Evolutionary conservation across 305 asterid species (phyloP).

Genomic region (Fraxinus baroniana): DNA sequence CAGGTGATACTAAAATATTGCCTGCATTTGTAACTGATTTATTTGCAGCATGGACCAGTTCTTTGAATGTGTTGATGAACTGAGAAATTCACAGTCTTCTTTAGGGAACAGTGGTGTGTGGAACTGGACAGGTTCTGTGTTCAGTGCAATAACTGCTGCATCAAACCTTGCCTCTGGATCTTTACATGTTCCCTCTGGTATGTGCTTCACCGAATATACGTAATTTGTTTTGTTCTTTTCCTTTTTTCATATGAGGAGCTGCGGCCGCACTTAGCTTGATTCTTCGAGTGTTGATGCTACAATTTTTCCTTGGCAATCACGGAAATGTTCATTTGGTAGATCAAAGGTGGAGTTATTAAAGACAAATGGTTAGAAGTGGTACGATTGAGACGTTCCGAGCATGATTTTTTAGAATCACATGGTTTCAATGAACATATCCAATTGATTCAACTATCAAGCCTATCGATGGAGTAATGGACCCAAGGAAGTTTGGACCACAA

Average conservation of each 20-base stretch:
- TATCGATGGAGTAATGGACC: background rate
- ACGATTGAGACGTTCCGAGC: background rate
- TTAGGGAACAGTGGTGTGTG: constrained; percentile 94
- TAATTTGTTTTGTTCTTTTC: background rate
- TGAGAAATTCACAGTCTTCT: constrained; percentile 91
- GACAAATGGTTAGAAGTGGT: background rate
- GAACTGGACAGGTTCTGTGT: constrained; percentile 97
- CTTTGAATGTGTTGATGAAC: constrained; percentile 93
- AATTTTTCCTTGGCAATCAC: background rate
- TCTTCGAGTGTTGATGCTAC: background rate
- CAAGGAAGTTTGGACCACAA: background rate
- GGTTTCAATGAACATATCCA: background rate
- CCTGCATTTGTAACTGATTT: constrained; percentile 19
- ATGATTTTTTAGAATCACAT: background rate
- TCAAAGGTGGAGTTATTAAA: background rate
- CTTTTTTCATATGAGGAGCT: background rate
- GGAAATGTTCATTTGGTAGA: background rate
- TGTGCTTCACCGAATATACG: constrained; percentile 24
- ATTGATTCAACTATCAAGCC: background rate
- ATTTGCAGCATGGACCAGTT: constrained; percentile 92
- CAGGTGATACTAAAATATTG: constrained; percentile 23
- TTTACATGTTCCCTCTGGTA: constrained; percentile 70
- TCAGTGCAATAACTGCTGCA: constrained; percentile 93
- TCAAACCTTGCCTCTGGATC: constrained; percentile 98
- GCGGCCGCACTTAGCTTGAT: background rate